phyloP scores from a whole-genome alignment of 345 rosid genomes.

The Eutrema japonicum region DNA sequence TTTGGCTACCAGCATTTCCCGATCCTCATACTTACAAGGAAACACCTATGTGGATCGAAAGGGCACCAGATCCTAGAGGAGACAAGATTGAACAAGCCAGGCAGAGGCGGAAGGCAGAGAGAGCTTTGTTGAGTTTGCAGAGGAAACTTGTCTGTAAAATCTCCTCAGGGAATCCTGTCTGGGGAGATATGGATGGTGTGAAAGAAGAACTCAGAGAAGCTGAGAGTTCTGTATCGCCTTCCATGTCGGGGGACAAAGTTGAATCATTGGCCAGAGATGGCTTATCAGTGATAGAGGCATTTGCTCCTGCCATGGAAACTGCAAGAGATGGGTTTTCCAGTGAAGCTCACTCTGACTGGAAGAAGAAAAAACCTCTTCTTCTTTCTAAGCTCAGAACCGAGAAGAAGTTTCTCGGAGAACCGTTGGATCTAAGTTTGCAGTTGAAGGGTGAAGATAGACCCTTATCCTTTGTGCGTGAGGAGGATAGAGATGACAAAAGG shows the following conservation, averaged over 20 bases:
- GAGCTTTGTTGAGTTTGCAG: slow-evolving; percentile 87
- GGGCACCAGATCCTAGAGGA: slow-evolving; percentile 67
- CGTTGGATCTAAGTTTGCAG: slow-evolving; percentile 62
- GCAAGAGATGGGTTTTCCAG: slow-evolving; percentile 52
- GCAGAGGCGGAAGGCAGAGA: slow-evolving; percentile 89
- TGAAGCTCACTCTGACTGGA: slow-evolving; percentile 52
- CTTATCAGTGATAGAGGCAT: slow-evolving; percentile 68
- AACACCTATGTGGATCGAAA: slow-evolving; percentile 89
- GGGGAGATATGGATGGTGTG: slow-evolving; percentile 40
- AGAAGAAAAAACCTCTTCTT: slow-evolving; percentile 54
- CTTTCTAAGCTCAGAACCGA: slow-evolving; percentile 65
- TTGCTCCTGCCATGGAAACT: slow-evolving; percentile 85
- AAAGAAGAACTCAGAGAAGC: slow-evolving; percentile 40
- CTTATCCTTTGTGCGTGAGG: slow-evolving; percentile 58
- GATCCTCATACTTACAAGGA: slow-evolving; percentile 86
- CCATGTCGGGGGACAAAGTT: slow-evolving; percentile 58
- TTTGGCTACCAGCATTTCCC: slow-evolving; percentile 95
- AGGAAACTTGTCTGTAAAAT: slow-evolving; percentile 67
- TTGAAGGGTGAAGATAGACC: slow-evolving; percentile 56
- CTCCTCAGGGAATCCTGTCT: slow-evolving; percentile 52
- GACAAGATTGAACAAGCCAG: slow-evolving; percentile 91
- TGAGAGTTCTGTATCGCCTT: slow-evolving; percentile 49
- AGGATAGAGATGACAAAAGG: slow-evolving; percentile 95
- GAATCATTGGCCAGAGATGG: slow-evolving; percentile 42
- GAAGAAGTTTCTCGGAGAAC: slow-evolving; percentile 68